Evolutionary conservation across 2,329 filamentous ascomycete species (phyloP), one percentile per base, ranked within the genome.

Genomic region (Apiospora kogelbergensis): DNA sequence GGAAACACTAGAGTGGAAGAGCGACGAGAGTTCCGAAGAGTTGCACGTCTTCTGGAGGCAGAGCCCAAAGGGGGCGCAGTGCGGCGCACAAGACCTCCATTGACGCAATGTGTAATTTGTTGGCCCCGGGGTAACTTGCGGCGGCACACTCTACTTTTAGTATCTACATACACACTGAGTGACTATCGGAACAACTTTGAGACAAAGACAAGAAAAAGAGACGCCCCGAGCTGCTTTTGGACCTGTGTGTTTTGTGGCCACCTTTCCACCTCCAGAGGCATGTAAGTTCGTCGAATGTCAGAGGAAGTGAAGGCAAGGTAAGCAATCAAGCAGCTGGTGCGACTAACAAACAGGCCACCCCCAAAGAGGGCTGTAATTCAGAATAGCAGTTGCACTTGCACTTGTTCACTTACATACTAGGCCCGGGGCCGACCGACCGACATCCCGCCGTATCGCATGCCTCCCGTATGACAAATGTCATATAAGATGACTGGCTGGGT

Each of bases 401-500:
- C 44, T 53, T 24, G 13, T n/a, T n/a, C n/a, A n/a, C 10, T 42
- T 15, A 42, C 40, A 42, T n/a, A 15, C 48, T 26, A 57, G 48
- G 48, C 33, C 48, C 26, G 24, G 24, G 48, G 48, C 48, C 48
- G 48, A 20, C 48, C 48, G 48, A 20, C 48, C 48, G 26, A 33
- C 48, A 57, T 57, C 48, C 48, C 48, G 24, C 46, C 24, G 46
- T 53, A 53, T 53, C 46, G 48, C 24, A 57, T 33, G 15, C 15
- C 53, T n/a, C 37, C 30, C 53, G 53, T 60, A 60, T n/a, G 17
- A 37, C 53, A 60, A 60, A n/a, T 7, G 53, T 37, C 33, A 60
- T 60, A 60, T 60, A 60, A 60, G 30, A 60, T 60, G 53, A 60
- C 53, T 60, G 53, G 53, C 53, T 60, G 24, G 24, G 13, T 46